Base-by-base conservation (phyloP, 768 basidiomycete species). In the Tricholoma hemisulphureum region DNA sequence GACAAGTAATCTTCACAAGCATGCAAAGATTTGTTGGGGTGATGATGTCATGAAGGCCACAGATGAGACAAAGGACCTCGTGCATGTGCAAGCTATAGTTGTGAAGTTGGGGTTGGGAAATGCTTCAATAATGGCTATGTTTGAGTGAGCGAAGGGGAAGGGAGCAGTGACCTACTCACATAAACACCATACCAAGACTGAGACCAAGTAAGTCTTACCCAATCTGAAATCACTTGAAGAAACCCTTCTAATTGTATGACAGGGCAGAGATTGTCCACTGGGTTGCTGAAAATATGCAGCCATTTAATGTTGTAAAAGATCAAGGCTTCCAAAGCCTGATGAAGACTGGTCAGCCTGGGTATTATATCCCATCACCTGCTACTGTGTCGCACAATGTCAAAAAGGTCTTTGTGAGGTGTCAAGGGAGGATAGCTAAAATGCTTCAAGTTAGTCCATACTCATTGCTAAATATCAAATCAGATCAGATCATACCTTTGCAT, bases 251-350 rank as follows among this genome's bases (percentile, higher is more conserved):
- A 51, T 37, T 23, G 28, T 31, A 21, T 21, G 45, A 43, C 28
- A 73, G 71, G 29, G 71, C 65, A 0, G 64, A 72, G 41, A 64
- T 73, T 37, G 73, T 77, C 0, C 59, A 59, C 0, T 78, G 75
- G 74, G 66, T 75, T 0, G 16, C 66, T 0, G 67, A 76, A 53
- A 70, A 61, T 28, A 55, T 65, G 20, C 63, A 67, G 0, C 74
- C 74, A 3, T 75, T 74, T 57, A 58, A 43, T 0, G 72, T 75
- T 51, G 67, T 77, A 0, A 48, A 63, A 1, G 73, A 79, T 52
- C 37, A 57, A 1, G 71, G 69, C 1, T 72, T 76, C 54, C 32
- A 59, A 2, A 50, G 37, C 7, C 51, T 76, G 24, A 73, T 75
- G 69, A 71, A 68, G 48, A 71, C 68, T 0, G 72, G 70, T 1